Conservation (phyloP, 73 alveolate species). For the Paramecium octaurelia region DNA sequence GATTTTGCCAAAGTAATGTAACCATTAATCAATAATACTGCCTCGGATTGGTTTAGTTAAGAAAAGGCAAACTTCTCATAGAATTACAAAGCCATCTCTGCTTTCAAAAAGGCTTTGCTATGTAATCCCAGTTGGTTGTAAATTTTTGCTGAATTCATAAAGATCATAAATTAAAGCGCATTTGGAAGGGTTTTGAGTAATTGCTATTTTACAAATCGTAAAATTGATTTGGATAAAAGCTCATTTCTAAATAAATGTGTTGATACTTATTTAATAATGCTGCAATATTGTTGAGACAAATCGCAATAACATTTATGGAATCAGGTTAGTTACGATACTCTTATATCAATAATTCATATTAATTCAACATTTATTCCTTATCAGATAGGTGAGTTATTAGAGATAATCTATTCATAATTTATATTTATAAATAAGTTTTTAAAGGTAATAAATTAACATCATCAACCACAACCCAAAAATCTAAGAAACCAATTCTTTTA, state of each 20-base stretch:
- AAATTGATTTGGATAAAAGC: neutral
- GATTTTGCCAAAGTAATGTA: neutral
- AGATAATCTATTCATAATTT: neutral
- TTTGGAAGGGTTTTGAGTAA: neutral
- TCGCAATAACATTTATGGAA: neutral
- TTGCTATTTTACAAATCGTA: neutral
- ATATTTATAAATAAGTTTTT: neutral
- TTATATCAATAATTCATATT: neutral
- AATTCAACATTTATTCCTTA: slow-evolving; percentile 2
- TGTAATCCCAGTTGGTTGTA: neutral
- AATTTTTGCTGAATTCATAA: slow-evolving; percentile 17
- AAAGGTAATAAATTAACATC: neutral
- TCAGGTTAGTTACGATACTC: neutral
- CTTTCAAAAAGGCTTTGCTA: slow-evolving; percentile 3
- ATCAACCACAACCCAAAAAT: slow-evolving; percentile 32
- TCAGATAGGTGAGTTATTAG: neutral
- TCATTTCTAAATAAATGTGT: neutral
- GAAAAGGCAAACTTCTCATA: neutral
- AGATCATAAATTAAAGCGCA: neutral
- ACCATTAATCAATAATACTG: slow-evolving; percentile 14
- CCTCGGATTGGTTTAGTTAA: neutral
- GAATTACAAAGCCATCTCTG: neutral
- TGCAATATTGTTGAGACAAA: neutral
- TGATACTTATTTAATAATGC: neutral
- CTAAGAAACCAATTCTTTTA: neutral